Conservation (phyloP, 352 stramenopile species). For the Phytophthora citrophthora region DNA sequence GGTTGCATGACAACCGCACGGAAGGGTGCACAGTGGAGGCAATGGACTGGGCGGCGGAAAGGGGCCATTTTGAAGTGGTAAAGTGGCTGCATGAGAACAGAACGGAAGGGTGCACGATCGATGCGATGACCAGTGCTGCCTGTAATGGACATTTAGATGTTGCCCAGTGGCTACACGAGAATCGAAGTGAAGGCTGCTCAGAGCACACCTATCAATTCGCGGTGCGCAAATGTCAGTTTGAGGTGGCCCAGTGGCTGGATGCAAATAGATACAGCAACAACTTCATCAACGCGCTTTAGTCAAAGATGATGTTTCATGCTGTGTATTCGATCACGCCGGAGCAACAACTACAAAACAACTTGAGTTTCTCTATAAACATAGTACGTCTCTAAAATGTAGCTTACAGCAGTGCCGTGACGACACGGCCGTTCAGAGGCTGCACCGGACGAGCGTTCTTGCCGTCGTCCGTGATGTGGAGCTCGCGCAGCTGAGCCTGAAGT, state of each 20-base stretch:
- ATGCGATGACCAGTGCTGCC: conserved; percentile 5
- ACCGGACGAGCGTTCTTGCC: conserved; percentile 37
- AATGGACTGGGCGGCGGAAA: too few species aligned
- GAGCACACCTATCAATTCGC: background rate
- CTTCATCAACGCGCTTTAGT: too few species aligned
- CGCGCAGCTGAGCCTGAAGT: conserved; percentile 26
- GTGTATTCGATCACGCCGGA: too few species aligned
- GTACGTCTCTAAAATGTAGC: background rate
- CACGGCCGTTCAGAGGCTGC: conserved; percentile 40
- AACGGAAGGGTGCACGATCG: background rate
- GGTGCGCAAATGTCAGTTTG: conserved; percentile 1
- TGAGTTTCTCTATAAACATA: too few species aligned
- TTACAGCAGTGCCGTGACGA: conserved; percentile 13
- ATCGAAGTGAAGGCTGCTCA: conserved; percentile 9
- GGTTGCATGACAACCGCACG: too few species aligned
- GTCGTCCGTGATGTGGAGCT: conserved; percentile 39
- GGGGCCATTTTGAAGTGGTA: too few species aligned
- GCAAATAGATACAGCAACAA: background rate
- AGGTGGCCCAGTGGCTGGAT: conserved; percentile 8
- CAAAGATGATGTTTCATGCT: too few species aligned
- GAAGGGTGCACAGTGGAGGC: too few species aligned
- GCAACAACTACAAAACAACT: too few species aligned
- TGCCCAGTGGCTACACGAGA: conserved; percentile 7
- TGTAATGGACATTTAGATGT: background rate
- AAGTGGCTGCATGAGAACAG: too few species aligned